Conservation (phyloP, 2,329 filamentous ascomycete species). For the Rasamsonia emersonii region DNA sequence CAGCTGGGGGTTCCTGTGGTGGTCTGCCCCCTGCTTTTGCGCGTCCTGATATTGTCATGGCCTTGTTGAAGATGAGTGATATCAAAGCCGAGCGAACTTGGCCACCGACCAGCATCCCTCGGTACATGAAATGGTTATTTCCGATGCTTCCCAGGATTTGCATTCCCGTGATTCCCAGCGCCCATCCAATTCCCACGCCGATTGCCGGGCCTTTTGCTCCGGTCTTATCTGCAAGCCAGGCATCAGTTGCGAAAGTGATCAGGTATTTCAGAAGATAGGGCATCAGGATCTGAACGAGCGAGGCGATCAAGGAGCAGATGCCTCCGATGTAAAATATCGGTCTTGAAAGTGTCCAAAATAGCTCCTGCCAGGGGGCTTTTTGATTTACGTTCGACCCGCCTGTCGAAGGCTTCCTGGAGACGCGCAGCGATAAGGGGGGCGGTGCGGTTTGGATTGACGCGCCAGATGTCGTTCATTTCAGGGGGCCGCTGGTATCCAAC, state of each 20-base stretch:
- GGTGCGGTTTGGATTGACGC: conserved; percentile 67
- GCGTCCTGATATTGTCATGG: conserved; percentile 73
- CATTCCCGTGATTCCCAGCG: conserved; percentile 73
- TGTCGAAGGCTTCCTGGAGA: conserved; percentile 59
- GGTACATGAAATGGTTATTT: conserved; percentile 86
- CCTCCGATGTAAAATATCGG: conserved; percentile 77
- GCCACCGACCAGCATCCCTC: conserved; percentile 80
- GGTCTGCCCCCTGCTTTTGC: conserved; percentile 70
- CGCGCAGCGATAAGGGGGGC: conserved; percentile 58
- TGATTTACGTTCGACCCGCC: conserved; percentile 55
- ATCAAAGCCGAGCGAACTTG: conserved; percentile 71
- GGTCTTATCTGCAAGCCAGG: conserved; percentile 54
- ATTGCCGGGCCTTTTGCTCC: conserved; percentile 53
- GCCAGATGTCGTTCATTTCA: conserved; percentile 73
- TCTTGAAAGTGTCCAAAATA: conserved; percentile 71
- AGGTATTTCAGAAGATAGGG: conserved; percentile 76
- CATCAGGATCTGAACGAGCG: conserved; percentile 64
- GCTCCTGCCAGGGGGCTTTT: conserved; percentile 67
- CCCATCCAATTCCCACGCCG: conserved; percentile 65
- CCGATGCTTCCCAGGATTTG: conserved; percentile 69
- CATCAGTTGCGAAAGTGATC: conserved; percentile 73
- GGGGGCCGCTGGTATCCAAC: conserved; percentile 73
- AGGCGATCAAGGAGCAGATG: conserved; percentile 59
- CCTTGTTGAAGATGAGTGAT: conserved; percentile 77
- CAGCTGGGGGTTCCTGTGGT: conserved; percentile 34